These are phyloP conservation scores for Tuber microsphaerosporum DNA, from an alignment of 495 filamentous ascomycete species.

Conservation along the genomic window DNA sequence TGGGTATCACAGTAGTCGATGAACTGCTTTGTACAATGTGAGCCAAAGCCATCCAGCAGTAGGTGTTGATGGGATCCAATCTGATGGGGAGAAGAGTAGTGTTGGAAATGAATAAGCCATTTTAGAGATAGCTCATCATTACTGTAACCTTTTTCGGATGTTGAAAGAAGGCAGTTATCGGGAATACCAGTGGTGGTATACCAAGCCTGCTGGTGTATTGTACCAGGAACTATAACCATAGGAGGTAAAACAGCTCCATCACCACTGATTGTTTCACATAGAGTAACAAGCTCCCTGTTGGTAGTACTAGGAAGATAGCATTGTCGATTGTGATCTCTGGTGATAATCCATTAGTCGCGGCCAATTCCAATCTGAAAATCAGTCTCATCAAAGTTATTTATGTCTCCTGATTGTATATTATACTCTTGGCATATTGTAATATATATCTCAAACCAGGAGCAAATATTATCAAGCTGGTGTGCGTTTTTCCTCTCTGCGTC, in stretches of 20 bases:
- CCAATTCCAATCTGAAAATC: conserved; percentile 28
- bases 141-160: conserved; percentile 1
- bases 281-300: conserved; percentile 8
- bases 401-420: conserved; percentile 12
- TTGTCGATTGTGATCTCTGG: background rate
- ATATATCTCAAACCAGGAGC: conserved; percentile 18
- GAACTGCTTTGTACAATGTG: conserved; percentile 21
- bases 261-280: conserved; percentile 9
- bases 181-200: too few relatives aligned
- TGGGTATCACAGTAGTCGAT: conserved; percentile 22
- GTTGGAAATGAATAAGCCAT: conserved; percentile 1
- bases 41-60: background rate
- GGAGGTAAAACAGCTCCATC: conserved; percentile 8
- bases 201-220: background rate
- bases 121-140: background rate
- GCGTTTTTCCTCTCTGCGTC: background rate
- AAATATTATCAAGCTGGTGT: conserved; percentile 16
- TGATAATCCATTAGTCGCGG: conserved; percentile 30
- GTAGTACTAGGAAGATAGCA: background rate
- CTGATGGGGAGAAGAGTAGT: background rate
- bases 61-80: too few relatives aligned
- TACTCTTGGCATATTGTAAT: background rate
- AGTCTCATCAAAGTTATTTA: conserved; percentile 33
- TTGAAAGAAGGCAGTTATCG: background rate
- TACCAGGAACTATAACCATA: conserved; percentile 12